Conservation (phyloP, 1,284 basidiomycete genomes). For the Phylloporus sp. region DNA sequence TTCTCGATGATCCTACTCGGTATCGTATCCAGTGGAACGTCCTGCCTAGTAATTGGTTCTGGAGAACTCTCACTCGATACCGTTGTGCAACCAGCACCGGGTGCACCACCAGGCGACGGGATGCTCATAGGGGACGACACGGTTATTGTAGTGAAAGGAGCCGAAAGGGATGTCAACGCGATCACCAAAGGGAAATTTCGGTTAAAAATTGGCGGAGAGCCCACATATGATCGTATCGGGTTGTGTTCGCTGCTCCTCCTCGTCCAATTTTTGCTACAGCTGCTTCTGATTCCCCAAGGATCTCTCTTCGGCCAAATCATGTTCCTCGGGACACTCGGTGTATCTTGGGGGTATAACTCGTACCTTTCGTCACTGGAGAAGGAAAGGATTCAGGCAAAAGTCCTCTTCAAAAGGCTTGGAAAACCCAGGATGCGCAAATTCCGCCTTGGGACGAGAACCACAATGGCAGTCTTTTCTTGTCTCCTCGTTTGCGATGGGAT, state of each 20-base stretch:
- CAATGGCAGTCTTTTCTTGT: slow-evolving; percentile 32
- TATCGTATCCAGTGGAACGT: slow-evolving; percentile 32
- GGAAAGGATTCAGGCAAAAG: slow-evolving; percentile 31
- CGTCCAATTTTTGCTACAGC: slow-evolving; percentile 33
- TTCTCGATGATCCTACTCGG: slow-evolving; percentile 38
- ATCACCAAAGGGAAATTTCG: slow-evolving; percentile 34
- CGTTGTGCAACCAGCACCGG: slow-evolving; percentile 20
- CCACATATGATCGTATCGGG: slow-evolving; percentile 27
- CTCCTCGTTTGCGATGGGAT: slow-evolving; percentile 29
- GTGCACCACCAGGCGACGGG: slow-evolving; percentile 32
- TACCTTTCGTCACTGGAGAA: slow-evolving; percentile 38
- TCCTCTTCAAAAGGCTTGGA: slow-evolving; percentile 26
- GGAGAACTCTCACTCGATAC: slow-evolving; percentile 22
- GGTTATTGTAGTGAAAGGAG: slow-evolving; percentile 31
- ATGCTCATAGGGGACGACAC: slow-evolving; percentile 24
- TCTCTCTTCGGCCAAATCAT: slow-evolving; percentile 37
- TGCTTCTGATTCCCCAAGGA: slow-evolving; percentile 32
- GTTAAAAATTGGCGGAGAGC: slow-evolving; percentile 21
- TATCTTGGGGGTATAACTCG: slow-evolving; percentile 39
- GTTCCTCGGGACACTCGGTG: slow-evolving; percentile 32
- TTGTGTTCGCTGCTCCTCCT: slow-evolving; percentile 34
- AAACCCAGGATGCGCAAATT: slow-evolving; percentile 26
- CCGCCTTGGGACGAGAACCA: slow-evolving; percentile 31
- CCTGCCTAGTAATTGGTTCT: slow-evolving; percentile 36
- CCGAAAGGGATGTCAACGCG: slow-evolving; percentile 33